These are phyloP conservation scores for Penicillium janthinellum DNA, from an alignment of 2,329 filamentous ascomycete genomes.

Conservation along the genomic window DNA sequence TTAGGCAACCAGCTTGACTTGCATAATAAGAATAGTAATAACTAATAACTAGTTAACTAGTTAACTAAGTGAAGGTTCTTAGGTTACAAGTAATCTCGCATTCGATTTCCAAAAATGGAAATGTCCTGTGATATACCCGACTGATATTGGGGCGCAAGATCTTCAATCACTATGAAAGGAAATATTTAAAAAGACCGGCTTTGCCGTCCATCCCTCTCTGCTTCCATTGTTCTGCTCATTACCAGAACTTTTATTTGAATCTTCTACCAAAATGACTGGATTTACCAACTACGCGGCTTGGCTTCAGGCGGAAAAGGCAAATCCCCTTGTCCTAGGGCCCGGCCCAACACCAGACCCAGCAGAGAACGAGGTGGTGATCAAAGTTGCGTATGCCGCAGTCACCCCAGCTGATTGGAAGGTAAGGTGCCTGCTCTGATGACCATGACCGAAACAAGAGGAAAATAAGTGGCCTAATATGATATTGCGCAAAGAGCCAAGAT, in stretches of 20 bases:
- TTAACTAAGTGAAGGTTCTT: no score
- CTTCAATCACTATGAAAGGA: no score
- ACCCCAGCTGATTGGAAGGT: constrained; percentile 22
- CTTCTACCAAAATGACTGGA: background rate
- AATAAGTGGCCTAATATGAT: background rate
- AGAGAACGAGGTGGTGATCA: constrained; percentile 22
- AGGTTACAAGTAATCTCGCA: background rate
- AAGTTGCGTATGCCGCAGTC: constrained; percentile 18
- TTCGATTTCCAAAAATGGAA: background rate
- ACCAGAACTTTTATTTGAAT: background rate
- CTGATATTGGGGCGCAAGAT: no score
- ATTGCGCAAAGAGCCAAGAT: background rate
- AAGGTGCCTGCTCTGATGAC: background rate
- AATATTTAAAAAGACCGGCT: background rate
- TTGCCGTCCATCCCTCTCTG: background rate
- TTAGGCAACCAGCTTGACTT: background rate
- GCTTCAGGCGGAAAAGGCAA: constrained; percentile 8
- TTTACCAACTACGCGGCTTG: constrained; percentile 19
- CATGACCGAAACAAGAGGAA: background rate
- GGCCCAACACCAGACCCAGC: constrained; percentile 15
- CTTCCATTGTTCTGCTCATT: background rate
- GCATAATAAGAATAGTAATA: no score
- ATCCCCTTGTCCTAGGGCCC: constrained; percentile 10
- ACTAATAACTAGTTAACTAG: no score
- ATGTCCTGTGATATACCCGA: no score